Percentiles rank a stretch among this genome's conserved stretches.
phyloP scores from a whole-genome alignment of 345 rosid genomes.

The Bruguiera gymnorhiza region DNA sequence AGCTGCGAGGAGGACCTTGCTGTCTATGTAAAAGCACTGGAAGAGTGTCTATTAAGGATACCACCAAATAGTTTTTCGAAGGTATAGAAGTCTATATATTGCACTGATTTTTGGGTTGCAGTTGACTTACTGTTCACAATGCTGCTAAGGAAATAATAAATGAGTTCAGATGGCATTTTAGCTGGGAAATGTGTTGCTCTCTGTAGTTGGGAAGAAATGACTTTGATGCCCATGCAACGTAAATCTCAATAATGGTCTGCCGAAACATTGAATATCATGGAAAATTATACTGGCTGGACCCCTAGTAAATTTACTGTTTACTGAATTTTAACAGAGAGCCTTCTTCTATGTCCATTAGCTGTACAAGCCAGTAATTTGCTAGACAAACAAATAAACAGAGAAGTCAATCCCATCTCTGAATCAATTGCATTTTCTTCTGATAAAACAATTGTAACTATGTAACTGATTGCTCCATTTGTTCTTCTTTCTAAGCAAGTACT shows the following conservation, averaged over 20 bases:
- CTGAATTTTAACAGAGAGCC: background rate
- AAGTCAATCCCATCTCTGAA: too few species aligned
- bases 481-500: background rate
- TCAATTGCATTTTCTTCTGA: background rate
- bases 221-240: background rate
- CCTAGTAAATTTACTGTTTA: background rate
- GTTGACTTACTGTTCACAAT: background rate
- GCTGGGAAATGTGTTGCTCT: background rate
- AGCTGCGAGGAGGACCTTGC: conserved; percentile 73
- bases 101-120: background rate
- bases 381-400: too few species aligned
- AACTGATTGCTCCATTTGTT: background rate
- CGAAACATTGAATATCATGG: too few species aligned
- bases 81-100: conserved; percentile 36
- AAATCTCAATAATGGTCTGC: conserved; percentile 2
- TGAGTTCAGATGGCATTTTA: background rate
- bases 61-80: conserved; percentile 82
- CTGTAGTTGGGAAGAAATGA: background rate
- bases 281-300: background rate
- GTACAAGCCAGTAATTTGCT: too few species aligned
- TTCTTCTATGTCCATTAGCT: background rate
- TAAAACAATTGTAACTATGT: background rate
- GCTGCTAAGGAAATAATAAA: background rate
- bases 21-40: conserved; percentile 67
- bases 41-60: conserved; percentile 61